Base-by-base conservation (phyloP, 2,329 filamentous ascomycete genomes). In the Ophiostoma perfectum region DNA sequence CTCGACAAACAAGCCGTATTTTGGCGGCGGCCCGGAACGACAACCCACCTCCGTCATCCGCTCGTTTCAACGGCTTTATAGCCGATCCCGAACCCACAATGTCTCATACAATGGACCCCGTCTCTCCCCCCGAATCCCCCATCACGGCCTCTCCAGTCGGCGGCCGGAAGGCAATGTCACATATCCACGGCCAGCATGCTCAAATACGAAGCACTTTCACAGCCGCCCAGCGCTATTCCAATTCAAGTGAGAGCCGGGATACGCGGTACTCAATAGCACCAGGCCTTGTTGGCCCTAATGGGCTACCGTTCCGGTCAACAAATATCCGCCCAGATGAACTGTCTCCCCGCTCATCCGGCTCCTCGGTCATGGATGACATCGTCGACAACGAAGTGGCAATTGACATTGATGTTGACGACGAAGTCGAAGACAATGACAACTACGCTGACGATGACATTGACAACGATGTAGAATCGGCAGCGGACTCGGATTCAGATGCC, bases 81-180 rank as follows among this genome's bases (percentile, higher is more conserved):
- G 49, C 6, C 47, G 16, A 52, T 16, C 71, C 9, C 11, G 47
- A 58, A 64, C 16, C 65, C 52, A 27, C 16, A 60, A 70, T 70
- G 66, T 71, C 71, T 66, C 70, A 68, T 58, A 68, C 69, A 42
- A 68, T 76, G 72, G 77, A 75, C 64, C 80, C 79, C 49, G 78
- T 78, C 39, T 81, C 80, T 42, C 80, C 80, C 69, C 80, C 80
- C 52, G 76, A 79, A 70, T 80, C 79, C 6, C 80, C 80, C 27
- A 78, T 76, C 67, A 76, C 77, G 45, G 70, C 77, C 63, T 75
- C 75, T 9, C 77, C 77, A 66, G 72, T 72, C 66, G 73, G 75
- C 69, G 71, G 74, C 62, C 75, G 74, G 65, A 75, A 75, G 70
- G 73, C 71, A 70, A 73, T 73, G 64, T 18, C 66, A 12, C 16